Base-by-base conservation (phyloP, 805 yeast genomes). In the Candida methanosorbosa region DNA sequence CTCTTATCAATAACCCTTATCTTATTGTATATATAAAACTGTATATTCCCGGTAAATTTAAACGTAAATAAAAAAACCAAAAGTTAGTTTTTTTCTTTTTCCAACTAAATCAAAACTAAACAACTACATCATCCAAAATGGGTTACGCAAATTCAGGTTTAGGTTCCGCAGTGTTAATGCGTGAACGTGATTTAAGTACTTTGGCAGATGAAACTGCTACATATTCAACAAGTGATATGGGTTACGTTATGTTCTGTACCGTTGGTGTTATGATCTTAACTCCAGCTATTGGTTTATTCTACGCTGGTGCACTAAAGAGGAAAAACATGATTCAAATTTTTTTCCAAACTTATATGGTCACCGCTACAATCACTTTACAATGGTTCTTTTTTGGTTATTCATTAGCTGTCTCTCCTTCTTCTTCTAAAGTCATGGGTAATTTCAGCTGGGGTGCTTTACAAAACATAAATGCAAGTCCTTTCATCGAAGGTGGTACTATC, bases 321-420 rank as follows among this genome's bases (percentile, higher is more conserved):
- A 66, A 66, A 39, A 63, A 59, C 39, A 54, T 64, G 21, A 62
- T 68, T 21, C 72, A 66, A 46, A 49, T 68, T 9, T 47, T 66
- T 26, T 63, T 66, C 44, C 72, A 67, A 44, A 49, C 63, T 15
- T 67, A 63, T 39, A 58, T 67, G 66, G 56, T 57, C 13, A 66
- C 71, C 4, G 44, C 57, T 8, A 38, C 49, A 5, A 51, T 66
- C 18, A 61, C 65, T 4, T 42, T 63, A 4, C 52, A 63, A 15
- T 67, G 72, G 72, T 67, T 63, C 34, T 46, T 67, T n/a, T 41
- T 66, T 18, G 72, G 72, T 11, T 66, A 64, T 40, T 64, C 70
- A 2, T 47, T 66, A 30, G 70, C 70, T 1, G 58, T 48, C 9
- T 64, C 70, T 2, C 44, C 54, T 3, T 56, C 61, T 3, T 24